Evolutionary conservation across 1,139 yeast species (phyloP).

Genomic region (Hanseniaspora sp.): DNA sequence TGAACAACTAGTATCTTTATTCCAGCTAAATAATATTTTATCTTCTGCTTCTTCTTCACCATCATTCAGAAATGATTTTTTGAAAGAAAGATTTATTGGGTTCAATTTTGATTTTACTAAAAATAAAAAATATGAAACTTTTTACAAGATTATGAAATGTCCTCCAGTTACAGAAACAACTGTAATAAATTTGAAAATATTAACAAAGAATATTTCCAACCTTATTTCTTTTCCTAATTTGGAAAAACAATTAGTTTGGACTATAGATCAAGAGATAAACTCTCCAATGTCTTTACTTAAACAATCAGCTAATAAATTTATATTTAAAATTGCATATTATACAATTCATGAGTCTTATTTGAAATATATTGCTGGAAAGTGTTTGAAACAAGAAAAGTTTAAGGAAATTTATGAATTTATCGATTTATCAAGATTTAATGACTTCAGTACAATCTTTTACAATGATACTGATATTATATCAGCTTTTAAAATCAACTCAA

Average conservation of each 20-base stretch:
- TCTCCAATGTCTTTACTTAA: not conserved
- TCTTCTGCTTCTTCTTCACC: not conserved
- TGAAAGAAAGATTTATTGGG: not conserved
- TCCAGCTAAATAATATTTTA: not conserved
- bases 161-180: not conserved
- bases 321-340: conserved; percentile 7
- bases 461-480: not conserved
- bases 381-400: not conserved
- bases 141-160: not conserved
- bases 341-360: conserved; percentile 1
- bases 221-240: not conserved
- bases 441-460: not conserved
- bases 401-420: conserved; percentile 12
- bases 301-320: conserved; percentile 6
- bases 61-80: not conserved
- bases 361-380: conserved; percentile 1
- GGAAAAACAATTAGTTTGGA: conserved; percentile 10
- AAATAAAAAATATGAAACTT: conserved; percentile 4
- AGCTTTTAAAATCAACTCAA: not conserved
- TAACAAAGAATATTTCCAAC: not conserved
- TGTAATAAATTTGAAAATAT: not conserved
- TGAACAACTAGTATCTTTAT: conserved; percentile 6
- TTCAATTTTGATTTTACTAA: not conserved
- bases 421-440: conserved; percentile 5
- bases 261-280: not conserved